A percentile compares a stretch with the other conserved stretches of the same genome.
Evolutionary conservation across 139 green algal genomes (phyloP).

Genomic region (Coccomyxa sp.): DNA sequence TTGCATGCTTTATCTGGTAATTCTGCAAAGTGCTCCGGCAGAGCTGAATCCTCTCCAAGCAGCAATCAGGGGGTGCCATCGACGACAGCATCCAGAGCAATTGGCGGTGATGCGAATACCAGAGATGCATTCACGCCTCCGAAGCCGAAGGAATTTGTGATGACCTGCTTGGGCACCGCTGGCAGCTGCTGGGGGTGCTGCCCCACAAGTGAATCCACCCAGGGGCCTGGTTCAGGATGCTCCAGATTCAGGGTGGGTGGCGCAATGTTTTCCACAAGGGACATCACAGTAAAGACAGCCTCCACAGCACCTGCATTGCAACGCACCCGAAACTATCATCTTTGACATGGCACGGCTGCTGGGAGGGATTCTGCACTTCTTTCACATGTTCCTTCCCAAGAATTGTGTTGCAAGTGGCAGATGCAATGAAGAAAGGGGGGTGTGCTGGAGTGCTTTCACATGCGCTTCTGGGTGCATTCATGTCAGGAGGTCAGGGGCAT

Average conservation of each 20-base stretch:
- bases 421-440: no score
- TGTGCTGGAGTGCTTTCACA: no score
- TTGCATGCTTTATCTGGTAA: no score
- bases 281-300: constrained; percentile 69
- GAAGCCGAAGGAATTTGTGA: constrained; percentile 96
- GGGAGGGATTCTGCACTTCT: background rate
- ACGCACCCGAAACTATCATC: background rate
- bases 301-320: constrained; percentile 72
- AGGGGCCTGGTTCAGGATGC: constrained; percentile 41
- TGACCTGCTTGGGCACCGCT: constrained; percentile 34
- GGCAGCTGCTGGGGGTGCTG: constrained; percentile 7
- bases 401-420: no score
- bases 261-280: constrained; percentile 49
- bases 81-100: background rate
- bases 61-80: background rate
- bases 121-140: constrained; percentile 86
- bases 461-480: no score
- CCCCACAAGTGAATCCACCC: constrained; percentile 37
- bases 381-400: no score
- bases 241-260: constrained; percentile 81
- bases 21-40: no score
- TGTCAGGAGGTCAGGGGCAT: no score
- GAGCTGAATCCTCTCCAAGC: no score
- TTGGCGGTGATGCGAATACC: constrained; percentile 57
- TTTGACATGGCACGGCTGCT: background rate